Conservation (phyloP, 1,284 basidiomycete species). For the Fistulina hepatica region DNA sequence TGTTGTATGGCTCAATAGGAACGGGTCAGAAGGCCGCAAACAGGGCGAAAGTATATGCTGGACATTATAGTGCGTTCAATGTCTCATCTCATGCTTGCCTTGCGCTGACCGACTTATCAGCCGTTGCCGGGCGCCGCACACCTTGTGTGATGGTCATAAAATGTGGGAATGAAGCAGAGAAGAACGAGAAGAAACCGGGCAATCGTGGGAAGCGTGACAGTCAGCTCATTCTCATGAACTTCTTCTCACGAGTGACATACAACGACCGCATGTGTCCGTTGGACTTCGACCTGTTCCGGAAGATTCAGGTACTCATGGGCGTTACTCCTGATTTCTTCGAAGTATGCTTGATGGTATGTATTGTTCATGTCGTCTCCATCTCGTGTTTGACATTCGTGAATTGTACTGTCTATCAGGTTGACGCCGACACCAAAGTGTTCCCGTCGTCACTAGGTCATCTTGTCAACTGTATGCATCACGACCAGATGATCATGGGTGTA, state of each 20-base stretch:
- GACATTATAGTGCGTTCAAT: constrained; percentile 83
- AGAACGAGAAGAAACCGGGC: constrained; percentile 86
- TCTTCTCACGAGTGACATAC: constrained; percentile 97
- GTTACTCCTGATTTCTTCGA: constrained; percentile 99
- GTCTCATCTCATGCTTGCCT: constrained; percentile 8
- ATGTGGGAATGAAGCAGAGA: constrained; percentile 85
- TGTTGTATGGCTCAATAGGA: constrained; percentile 90
- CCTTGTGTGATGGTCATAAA: constrained; percentile 97
- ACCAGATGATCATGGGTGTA: constrained; percentile 97
- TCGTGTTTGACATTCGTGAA: constrained; percentile 9
- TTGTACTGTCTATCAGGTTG: constrained; percentile 52
- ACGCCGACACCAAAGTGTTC: constrained; percentile 93
- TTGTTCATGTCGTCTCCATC: constrained; percentile 15
- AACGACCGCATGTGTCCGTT: constrained; percentile 98
- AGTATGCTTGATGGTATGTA: constrained; percentile 86
- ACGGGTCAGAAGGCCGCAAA: constrained; percentile 86
- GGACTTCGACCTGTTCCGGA: constrained; percentile 97
- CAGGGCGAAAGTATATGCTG: constrained; percentile 96
- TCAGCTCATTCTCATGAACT: constrained; percentile 99
- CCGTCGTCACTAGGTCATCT: constrained; percentile 78
- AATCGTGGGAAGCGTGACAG: constrained; percentile 99
- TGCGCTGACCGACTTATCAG: constrained; percentile 25
- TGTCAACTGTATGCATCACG: constrained; percentile 97
- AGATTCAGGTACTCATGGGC: constrained; percentile 93
- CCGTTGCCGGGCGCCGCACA: constrained; percentile 76